phyloP scores from a whole-genome alignment of 1,284 basidiomycete species.

The Leccinum subfulvum region DNA sequence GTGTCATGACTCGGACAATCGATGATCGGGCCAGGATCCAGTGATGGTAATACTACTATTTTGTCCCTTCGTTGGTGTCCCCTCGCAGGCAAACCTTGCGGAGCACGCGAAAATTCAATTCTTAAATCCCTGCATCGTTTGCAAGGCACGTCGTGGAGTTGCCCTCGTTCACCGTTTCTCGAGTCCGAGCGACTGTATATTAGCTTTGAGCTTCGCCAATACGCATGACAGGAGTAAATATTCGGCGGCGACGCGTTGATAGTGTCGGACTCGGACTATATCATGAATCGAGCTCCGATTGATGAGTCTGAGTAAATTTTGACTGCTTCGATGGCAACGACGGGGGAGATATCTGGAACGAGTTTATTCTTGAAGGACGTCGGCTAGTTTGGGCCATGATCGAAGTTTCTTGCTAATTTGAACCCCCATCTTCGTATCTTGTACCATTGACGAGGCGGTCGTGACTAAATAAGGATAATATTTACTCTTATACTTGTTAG shows the following conservation, averaged over 20 bases:
- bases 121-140: not conserved
- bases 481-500: not conserved
- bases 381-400: not conserved
- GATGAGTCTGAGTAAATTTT: not conserved
- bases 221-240: not conserved
- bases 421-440: not conserved
- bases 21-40: not conserved
- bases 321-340: not conserved
- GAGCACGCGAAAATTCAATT: not conserved
- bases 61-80: not conserved
- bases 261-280: not conserved
- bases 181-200: not conserved
- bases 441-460: not conserved
- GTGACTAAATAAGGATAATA: conserved; percentile 1
- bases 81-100: not conserved
- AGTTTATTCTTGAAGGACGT: not conserved
- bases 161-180: not conserved
- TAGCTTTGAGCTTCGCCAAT: not conserved
- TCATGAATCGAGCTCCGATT: not conserved
- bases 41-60: not conserved
- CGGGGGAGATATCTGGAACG: not conserved
- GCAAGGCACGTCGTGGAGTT: not conserved
- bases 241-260: not conserved
- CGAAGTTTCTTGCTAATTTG: not conserved
- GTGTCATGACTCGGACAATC: not conserved